These are phyloP conservation scores for Castanea mollissima DNA, from an alignment of 306 rosid species.

Conservation along the genomic window DNA sequence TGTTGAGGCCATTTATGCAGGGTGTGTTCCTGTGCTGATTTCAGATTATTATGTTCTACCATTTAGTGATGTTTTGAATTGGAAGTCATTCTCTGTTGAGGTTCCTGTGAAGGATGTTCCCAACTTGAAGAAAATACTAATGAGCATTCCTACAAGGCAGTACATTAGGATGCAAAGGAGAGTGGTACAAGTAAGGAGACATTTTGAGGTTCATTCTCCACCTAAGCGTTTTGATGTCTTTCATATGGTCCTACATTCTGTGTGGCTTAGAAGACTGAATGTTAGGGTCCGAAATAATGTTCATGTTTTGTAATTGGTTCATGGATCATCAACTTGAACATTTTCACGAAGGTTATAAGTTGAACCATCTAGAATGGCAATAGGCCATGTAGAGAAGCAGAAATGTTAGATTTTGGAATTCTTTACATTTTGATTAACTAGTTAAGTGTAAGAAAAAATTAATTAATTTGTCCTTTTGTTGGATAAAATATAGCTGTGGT, in stretches of 20 bases:
- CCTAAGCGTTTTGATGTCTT: conserved; percentile 75
- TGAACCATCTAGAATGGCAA: too few relatives aligned
- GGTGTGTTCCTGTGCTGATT: conserved; percentile 79
- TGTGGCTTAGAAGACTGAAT: conserved; percentile 88
- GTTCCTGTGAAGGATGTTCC: conserved; percentile 63
- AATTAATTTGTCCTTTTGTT: too few relatives aligned
- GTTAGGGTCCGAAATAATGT: conserved; percentile 40
- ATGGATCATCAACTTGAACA: too few relatives aligned
- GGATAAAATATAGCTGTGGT: too few relatives aligned
- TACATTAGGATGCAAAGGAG: conserved; percentile 78
- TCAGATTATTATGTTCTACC: conserved; percentile 89
- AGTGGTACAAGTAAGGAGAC: conserved; percentile 57
- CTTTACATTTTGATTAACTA: too few relatives aligned
- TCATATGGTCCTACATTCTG: conserved; percentile 90
- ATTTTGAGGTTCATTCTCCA: conserved; percentile 74
- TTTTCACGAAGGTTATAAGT: too few relatives aligned
- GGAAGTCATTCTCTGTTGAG: conserved; percentile 77
- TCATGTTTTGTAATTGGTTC: background rate
- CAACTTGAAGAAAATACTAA: conserved; percentile 62
- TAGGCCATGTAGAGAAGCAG: too few relatives aligned
- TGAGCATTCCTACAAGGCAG: conserved; percentile 44
- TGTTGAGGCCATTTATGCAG: conserved; percentile 89
- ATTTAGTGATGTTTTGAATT: conserved; percentile 70
- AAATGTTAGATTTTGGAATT: too few relatives aligned
- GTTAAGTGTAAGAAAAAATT: too few relatives aligned